Base-by-base conservation (phyloP, 768 basidiomycete species). In the Pulveroboletus ravenelii region DNA sequence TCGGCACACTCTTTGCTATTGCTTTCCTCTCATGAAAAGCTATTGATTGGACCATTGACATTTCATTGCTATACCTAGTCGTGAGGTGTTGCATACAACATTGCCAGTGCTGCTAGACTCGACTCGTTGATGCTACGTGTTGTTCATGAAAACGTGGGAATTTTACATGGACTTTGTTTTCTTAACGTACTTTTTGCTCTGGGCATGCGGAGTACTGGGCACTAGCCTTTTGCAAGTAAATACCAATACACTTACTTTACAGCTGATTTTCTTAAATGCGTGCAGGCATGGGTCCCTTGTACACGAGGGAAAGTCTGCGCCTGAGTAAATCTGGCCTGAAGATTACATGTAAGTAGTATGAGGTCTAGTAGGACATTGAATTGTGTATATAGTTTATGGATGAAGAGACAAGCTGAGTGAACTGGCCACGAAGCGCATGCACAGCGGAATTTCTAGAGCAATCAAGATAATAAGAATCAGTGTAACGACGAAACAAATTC, bases 21-120 rank as follows among this genome's bases (percentile, higher is more conserved):
- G 57, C 59, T 8, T 73, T 73, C 71, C 66, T 74, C 34, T 64
- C 73, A 27, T 74, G 61, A 65, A 56, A 20, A 13, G n/a, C 6
- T 18, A 3, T 10, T 25, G 15, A 13, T 35, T 34, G 8, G 17
- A 12, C 27, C 6, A 6, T 36, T 32, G 23, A 45, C 34, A 14
- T 27, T 35, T 36, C 31, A 36, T 35, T 42, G 46, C 39, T 46
- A 34, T 10, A 42, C 53, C 9, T 51, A 36, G 20, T 34, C 20
- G n/a, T 50, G 43, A 41, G 50, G 13, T 39, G 20, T 38, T 45
- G 29, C 46, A 44, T 43, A 38, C 34, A 32, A n/a, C 41, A 35
- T 48, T 18, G 4, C 50, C 25, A 9, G 10, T 32, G 47, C 39
- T 44, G 42, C 36, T 34, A 37, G 27, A 12, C 45, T 13, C 23